Percentiles rank a stretch among this genome's conserved stretches.
Conservation (phyloP, 2,329 filamentous ascomycete species). For the Xylariales sp. region DNA sequence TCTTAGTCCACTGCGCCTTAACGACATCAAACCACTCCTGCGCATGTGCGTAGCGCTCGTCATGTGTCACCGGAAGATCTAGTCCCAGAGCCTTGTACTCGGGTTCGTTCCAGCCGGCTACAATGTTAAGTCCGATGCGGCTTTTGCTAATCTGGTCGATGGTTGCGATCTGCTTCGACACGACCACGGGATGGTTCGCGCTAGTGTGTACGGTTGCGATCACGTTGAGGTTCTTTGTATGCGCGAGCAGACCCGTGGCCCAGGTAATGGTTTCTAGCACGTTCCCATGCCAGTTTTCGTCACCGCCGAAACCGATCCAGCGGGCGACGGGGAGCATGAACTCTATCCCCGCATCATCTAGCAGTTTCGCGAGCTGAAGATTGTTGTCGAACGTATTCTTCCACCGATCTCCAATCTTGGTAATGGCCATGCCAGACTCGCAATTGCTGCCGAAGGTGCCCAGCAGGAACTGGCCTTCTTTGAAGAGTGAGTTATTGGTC, state of each 20-base stretch:
- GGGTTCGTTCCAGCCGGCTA: slow-evolving; percentile 49
- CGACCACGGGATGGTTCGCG: slow-evolving; percentile 45
- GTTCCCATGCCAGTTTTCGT: slow-evolving; percentile 1
- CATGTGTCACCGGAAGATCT: slow-evolving; percentile 2
- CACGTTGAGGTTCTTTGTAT: slow-evolving; percentile 34
- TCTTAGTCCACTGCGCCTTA: slow-evolving; percentile 3
- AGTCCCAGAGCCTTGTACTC: slow-evolving; percentile 44
- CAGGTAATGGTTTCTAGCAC: slow-evolving; percentile 2
- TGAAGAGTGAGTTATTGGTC: slow-evolving; percentile 4
- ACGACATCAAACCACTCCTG: slow-evolving; percentile 4
- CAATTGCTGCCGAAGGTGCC: slow-evolving; percentile 5
- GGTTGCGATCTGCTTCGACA: slow-evolving; percentile 48
- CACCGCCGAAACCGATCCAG: slow-evolving; percentile 4
- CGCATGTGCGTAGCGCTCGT: slow-evolving; percentile 3
- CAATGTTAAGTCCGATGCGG: slow-evolving; percentile 46
- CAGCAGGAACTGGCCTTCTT: slow-evolving; percentile 4
- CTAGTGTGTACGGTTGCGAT: slow-evolving; percentile 48
- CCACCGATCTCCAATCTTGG: slow-evolving; percentile 4
- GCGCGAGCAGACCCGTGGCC: slow-evolving; percentile 1
- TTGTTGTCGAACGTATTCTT: slow-evolving; percentile 3
- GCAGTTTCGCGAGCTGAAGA: slow-evolving; percentile 2
- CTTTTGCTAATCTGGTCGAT: slow-evolving; percentile 49
- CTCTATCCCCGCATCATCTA: slow-evolving; percentile 2
- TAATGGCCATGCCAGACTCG: slow-evolving; percentile 2
- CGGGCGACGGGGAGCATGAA: slow-evolving; percentile 4